Conservation (phyloP, 805 yeast genomes). For the Jamesozyma spencerorum region DNA sequence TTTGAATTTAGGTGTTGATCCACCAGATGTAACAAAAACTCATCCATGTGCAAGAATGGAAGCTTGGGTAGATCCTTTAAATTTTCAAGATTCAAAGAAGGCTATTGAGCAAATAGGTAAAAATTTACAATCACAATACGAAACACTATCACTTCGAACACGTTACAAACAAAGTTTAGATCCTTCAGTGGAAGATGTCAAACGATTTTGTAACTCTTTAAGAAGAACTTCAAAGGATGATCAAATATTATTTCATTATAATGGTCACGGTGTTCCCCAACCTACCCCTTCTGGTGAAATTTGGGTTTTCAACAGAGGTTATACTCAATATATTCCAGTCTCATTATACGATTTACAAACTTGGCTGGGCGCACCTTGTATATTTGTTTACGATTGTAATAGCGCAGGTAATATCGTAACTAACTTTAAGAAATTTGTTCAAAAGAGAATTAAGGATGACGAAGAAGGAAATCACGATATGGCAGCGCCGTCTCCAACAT, state of each 20-base stretch:
- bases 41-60: constrained; percentile 88
- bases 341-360: constrained; percentile 90
- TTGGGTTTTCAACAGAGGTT: constrained; percentile 96
- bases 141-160: constrained; percentile 76
- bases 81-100: constrained; percentile 74
- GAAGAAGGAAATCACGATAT: constrained; percentile 43
- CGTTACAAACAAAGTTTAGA: constrained; percentile 85
- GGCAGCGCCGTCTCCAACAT: constrained; percentile 36
- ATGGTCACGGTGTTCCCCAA: constrained; percentile 97
- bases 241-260: constrained; percentile 85
- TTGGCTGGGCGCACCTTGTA: constrained; percentile 97
- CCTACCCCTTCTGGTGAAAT: constrained; percentile 95
- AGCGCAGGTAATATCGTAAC: constrained; percentile 89
- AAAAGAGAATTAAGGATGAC: constrained; percentile 81
- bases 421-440: constrained; percentile 83
- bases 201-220: constrained; percentile 79
- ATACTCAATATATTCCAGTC: constrained; percentile 95
- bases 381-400: constrained; percentile 88
- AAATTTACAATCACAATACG: constrained; percentile 78
- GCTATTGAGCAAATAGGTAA: constrained; percentile 90
- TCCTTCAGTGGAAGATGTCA: constrained; percentile 92
- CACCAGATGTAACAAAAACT: constrained; percentile 90
- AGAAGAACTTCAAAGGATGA: constrained; percentile 90
- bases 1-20: constrained; percentile 88
- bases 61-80: constrained; percentile 87